Percentiles rank a stretch among this genome's conserved stretches.
Evolutionary conservation across 306 rosid species (phyloP).

Genomic region (Rosa persica): DNA sequence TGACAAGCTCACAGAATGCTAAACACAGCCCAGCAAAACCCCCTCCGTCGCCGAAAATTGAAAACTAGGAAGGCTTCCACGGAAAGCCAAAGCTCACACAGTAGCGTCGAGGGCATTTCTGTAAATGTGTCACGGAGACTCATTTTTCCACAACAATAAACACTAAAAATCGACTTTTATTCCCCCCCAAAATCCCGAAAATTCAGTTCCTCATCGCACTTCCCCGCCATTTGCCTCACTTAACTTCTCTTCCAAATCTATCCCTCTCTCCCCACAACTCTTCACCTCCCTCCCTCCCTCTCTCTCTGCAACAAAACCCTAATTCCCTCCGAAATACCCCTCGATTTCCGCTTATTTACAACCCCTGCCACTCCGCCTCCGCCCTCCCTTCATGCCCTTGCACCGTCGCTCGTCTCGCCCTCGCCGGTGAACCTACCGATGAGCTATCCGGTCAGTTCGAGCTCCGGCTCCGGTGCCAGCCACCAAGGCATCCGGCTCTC

Average conservation of each 20-base stretch:
- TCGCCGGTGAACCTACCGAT: conserved; percentile 53
- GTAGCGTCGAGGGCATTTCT: conserved; percentile 20
- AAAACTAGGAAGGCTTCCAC: not conserved
- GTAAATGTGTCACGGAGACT: conserved; percentile 10
- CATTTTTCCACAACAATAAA: conserved; percentile 7
- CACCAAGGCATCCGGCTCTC: conserved; percentile 70
- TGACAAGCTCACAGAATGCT: not conserved
- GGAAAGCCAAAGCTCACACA: not conserved
- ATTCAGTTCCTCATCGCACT: conserved; percentile 36
- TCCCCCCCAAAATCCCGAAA: conserved; percentile 30
- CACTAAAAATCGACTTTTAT: conserved; percentile 24
- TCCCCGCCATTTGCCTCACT: conserved; percentile 88
- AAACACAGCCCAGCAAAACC: not conserved
- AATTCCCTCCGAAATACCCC: conserved; percentile 31
- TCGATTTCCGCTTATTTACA: conserved; percentile 39
- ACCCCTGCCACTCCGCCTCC: conserved; percentile 23
- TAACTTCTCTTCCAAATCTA: conserved; percentile 49
- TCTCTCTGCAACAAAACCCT: conserved; percentile 40
- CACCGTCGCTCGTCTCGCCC: conserved; percentile 20
- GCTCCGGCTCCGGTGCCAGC: conserved; percentile 31
- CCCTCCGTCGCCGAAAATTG: not conserved
- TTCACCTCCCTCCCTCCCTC: not conserved
- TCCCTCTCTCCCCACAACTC: conserved; percentile 48
- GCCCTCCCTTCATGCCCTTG: conserved; percentile 54
- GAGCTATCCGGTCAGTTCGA: conserved; percentile 50